These are phyloP conservation scores for Clarkia xantiana DNA, from an alignment of 345 rosid species.

Conservation along the genomic window DNA sequence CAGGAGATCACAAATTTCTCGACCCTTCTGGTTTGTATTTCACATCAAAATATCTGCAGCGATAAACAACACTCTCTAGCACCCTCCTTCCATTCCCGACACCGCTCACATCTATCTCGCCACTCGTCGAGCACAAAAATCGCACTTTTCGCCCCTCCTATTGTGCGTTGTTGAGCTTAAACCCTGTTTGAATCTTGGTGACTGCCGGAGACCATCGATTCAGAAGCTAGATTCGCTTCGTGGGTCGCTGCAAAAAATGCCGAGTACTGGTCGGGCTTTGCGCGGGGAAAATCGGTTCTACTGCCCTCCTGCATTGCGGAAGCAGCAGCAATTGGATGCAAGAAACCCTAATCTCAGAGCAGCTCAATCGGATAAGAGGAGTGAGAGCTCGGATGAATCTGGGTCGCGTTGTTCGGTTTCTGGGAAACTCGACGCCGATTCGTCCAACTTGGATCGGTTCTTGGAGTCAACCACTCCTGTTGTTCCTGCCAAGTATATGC, in stretches of 20 bases:
- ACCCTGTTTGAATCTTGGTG: neutral
- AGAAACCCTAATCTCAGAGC: neutral
- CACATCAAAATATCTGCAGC: neutral
- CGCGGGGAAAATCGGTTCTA: slow-evolving; percentile 35
- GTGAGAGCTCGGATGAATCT: slow-evolving; percentile 24
- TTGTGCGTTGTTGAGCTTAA: neutral
- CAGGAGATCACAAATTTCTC: neutral
- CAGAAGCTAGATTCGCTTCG: neutral
- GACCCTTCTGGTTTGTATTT: neutral
- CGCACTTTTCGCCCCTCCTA: too few relatives aligned
- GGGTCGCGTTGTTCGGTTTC: slow-evolving; percentile 24
- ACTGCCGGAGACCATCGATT: neutral
- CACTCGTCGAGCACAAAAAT: too few relatives aligned
- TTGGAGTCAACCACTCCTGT: slow-evolving; percentile 67
- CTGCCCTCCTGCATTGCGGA: slow-evolving; percentile 28
- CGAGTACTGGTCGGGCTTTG: slow-evolving; percentile 23
- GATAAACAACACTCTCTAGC: neutral
- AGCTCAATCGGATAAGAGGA: slow-evolving; percentile 13
- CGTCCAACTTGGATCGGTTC: slow-evolving; percentile 86
- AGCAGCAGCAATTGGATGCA: slow-evolving; percentile 9
- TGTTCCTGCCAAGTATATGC: slow-evolving; percentile 43
- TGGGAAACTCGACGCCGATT: slow-evolving; percentile 12
- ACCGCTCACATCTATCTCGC: too few relatives aligned
- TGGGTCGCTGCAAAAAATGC: slow-evolving; percentile 12
- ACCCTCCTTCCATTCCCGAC: too few relatives aligned